phyloP scores from a whole-genome alignment of 2,329 filamentous ascomycete species.

The Lasiodiplodia sp. region DNA sequence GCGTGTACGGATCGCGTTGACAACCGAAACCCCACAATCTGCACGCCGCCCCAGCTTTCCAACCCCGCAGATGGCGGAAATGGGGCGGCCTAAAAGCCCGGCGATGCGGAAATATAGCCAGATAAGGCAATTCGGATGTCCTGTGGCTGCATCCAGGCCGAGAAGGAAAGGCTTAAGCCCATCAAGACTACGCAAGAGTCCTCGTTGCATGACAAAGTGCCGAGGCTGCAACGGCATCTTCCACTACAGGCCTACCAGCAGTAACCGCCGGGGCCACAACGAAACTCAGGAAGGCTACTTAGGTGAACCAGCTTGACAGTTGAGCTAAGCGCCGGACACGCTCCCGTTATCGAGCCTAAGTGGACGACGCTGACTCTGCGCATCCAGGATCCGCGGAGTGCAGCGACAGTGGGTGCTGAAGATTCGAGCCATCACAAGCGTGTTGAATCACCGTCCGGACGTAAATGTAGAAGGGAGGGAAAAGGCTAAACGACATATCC shows the following conservation, averaged over 20 bases:
- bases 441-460: no score
- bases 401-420: no score
- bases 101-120: not conserved
- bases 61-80: slow-evolving; percentile 17
- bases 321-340: no score
- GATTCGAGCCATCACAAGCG: no score
- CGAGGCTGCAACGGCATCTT: slow-evolving; percentile 9
- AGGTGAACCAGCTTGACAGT: no score
- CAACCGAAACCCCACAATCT: slow-evolving; percentile 3
- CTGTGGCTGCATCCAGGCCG: slow-evolving; percentile 10
- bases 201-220: slow-evolving; percentile 3
- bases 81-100: not conserved
- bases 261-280: no score
- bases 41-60: slow-evolving; percentile 15
- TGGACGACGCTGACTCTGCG: no score
- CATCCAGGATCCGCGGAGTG: no score
- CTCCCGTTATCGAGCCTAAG: no score
- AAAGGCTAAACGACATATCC: no score
- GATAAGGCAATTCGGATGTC: not conserved
- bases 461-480: no score
- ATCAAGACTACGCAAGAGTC: slow-evolving; percentile 24
- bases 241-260: not conserved
- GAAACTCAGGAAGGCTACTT: no score
- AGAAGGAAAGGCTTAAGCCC: not conserved
- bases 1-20: slow-evolving; percentile 7